Conservation (phyloP, 2,329 filamentous ascomycete genomes). For the Cercospora berteroae region DNA sequence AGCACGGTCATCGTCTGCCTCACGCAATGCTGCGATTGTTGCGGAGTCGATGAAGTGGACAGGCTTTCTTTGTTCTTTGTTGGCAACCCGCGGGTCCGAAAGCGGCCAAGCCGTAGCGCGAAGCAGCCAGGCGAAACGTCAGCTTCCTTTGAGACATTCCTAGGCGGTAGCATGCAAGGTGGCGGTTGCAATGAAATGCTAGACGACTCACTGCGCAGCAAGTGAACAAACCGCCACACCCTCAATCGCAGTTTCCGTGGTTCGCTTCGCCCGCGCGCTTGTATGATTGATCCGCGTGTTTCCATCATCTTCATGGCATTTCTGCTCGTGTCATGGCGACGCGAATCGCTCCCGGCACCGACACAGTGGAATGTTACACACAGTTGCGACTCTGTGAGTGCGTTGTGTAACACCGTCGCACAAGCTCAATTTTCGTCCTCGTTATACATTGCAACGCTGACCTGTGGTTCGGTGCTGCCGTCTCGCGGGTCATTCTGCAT, state of each 20-base stretch:
- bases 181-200: constrained; percentile 31
- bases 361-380: constrained; percentile 31
- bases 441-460: constrained; percentile 18
- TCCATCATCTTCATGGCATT: constrained; percentile 25
- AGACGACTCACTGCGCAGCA: constrained; percentile 28
- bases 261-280: constrained; percentile 9
- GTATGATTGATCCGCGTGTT: constrained; percentile 11
- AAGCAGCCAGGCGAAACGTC: constrained; percentile 29
- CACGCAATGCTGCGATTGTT: constrained; percentile 35
- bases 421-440: constrained; percentile 24
- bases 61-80: constrained; percentile 39
- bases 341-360: constrained; percentile 21
- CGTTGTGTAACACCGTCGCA: constrained; percentile 29
- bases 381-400: constrained; percentile 30
- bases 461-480: constrained; percentile 17
- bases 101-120: constrained; percentile 32
- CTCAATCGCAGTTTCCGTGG: constrained; percentile 16
- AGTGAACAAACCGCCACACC: constrained; percentile 28
- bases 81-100: constrained; percentile 35
- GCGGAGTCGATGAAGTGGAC: constrained; percentile 28
- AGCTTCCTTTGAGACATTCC: constrained; percentile 37
- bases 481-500: constrained; percentile 17
- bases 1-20: constrained; percentile 29
- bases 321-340: constrained; percentile 30
- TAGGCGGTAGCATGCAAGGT: constrained; percentile 31